A percentile compares a stretch with the other conserved stretches of the same genome.
These are phyloP conservation scores for Aegle marmelos DNA, from an alignment of 345 rosid species.

Conservation along the genomic window DNA sequence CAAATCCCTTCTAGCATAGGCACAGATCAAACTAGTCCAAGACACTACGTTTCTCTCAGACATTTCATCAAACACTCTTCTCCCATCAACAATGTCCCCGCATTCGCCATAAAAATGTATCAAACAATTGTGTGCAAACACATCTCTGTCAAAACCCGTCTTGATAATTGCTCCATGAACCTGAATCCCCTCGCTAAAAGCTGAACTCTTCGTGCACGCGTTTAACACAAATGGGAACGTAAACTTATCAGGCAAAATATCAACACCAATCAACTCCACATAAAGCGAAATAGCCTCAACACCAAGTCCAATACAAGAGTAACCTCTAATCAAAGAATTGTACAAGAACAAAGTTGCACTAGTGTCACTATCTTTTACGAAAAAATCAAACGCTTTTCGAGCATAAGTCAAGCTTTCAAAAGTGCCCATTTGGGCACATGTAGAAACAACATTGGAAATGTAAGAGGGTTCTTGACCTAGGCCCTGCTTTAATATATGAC, in stretches of 20 bases:
- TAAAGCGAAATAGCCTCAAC: slow-evolving; percentile 40
- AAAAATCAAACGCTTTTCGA: slow-evolving; percentile 36
- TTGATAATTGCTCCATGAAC: slow-evolving; percentile 48
- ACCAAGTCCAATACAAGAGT: slow-evolving; percentile 39
- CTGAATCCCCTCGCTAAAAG: slow-evolving; percentile 42
- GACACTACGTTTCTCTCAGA: slow-evolving; percentile 55
- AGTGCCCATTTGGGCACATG: slow-evolving; percentile 46
- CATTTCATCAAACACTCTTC: slow-evolving; percentile 64
- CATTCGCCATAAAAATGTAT: slow-evolving; percentile 58
- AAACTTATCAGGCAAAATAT: slow-evolving; percentile 51
- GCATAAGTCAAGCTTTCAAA: slow-evolving; percentile 54
- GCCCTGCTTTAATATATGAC: slow-evolving; percentile 34
- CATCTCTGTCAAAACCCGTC: slow-evolving; percentile 42
- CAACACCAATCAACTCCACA: slow-evolving; percentile 34
- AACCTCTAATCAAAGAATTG: slow-evolving; percentile 60
- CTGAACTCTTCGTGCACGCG: slow-evolving; percentile 47
- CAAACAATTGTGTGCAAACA: slow-evolving; percentile 55
- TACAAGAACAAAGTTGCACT: slow-evolving; percentile 42
- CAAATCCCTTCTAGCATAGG: slow-evolving; percentile 41
- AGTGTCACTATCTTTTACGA: slow-evolving; percentile 24
- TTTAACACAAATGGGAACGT: slow-evolving; percentile 60
- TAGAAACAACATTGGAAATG: slow-evolving; percentile 34
- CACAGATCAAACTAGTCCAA: slow-evolving; percentile 75
- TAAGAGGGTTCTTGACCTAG: slow-evolving; percentile 22
- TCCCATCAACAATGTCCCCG: slow-evolving; percentile 40